phyloP scores from a whole-genome alignment of 2,329 filamentous ascomycete species.

The Colletotrichum cuscutae region DNA sequence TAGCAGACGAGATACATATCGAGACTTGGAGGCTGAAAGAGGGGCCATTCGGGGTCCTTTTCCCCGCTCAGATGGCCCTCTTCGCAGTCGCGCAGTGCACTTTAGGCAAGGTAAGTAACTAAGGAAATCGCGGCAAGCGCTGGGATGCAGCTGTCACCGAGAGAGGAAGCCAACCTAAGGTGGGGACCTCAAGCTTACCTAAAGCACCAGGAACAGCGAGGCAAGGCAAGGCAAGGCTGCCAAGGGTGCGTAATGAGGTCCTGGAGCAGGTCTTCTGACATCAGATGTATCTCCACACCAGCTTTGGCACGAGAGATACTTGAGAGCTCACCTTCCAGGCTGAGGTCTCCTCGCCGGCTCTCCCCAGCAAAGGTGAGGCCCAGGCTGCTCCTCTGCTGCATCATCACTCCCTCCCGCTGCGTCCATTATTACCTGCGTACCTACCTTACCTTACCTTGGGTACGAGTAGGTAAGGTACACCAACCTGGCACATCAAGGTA shows the following conservation, averaged over 20 bases:
- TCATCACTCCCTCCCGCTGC: conserved; percentile 21
- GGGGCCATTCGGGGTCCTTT: neutral
- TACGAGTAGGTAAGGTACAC: too few relatives aligned
- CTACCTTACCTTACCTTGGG: too few relatives aligned
- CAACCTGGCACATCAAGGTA: too few relatives aligned
- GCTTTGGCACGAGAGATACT: neutral
- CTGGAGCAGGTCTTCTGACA: neutral
- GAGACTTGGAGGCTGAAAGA: neutral
- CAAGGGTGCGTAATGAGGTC: conserved; percentile 15
- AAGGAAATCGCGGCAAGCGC: neutral
- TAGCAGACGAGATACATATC: neutral
- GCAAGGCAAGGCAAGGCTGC: conserved; percentile 21
- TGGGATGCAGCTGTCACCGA: conserved; percentile 15
- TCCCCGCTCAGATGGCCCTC: neutral
- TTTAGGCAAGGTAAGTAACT: neutral
- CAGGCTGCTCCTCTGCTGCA: conserved; percentile 31
- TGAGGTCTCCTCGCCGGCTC: neutral
- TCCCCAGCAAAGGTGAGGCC: conserved; percentile 23
- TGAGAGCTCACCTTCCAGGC: neutral
- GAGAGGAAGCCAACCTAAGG: neutral
- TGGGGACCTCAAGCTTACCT: neutral
- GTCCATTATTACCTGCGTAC: too few relatives aligned
- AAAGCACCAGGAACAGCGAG: neutral
- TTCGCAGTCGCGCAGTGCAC: neutral
- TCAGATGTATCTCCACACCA: neutral